phyloP scores from a whole-genome alignment of 768 basidiomycete genomes.

The Dioszegia aurantiaca region DNA sequence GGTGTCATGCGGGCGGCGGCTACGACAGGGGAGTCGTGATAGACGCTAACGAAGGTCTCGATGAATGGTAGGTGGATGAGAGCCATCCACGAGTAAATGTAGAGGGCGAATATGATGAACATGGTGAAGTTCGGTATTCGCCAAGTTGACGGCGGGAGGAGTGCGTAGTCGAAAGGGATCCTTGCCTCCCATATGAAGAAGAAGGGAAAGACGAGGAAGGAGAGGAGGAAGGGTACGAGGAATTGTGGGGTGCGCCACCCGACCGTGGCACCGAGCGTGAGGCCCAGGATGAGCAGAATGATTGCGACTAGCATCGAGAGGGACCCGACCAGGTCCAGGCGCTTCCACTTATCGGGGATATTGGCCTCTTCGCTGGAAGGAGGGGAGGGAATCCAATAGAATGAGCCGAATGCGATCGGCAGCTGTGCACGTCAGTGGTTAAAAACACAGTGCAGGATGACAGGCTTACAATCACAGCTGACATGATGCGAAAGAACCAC shows the following conservation, averaged over 20 bases:
- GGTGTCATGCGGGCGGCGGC: conserved; percentile 38
- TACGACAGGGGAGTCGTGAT: conserved; percentile 30
- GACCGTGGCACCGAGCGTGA: conserved; percentile 35
- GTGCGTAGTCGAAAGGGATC: conserved; percentile 12
- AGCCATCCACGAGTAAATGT: conserved; percentile 41
- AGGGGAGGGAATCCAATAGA: conserved; percentile 27
- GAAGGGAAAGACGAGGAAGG: conserved; percentile 17
- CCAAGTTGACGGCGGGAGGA: conserved; percentile 36
- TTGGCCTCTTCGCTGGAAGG: conserved; percentile 10
- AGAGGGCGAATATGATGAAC: conserved; percentile 38
- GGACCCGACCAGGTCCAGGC: conserved; percentile 37
- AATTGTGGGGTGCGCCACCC: conserved; percentile 34
- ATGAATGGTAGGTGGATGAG: conserved; percentile 31
- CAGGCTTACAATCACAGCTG: neutral
- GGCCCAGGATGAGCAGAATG: conserved; percentile 34
- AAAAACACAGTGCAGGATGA: neutral
- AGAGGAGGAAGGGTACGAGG: conserved; percentile 30
- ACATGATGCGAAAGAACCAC: conserved; percentile 28
- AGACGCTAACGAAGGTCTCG: conserved; percentile 23
- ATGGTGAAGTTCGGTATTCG: conserved; percentile 31
- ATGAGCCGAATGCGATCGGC: conserved; percentile 14
- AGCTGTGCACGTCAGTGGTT: no score
- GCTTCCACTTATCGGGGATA: neutral
- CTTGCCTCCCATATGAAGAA: conserved; percentile 39
- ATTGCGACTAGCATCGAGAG: conserved; percentile 22